A percentile compares a stretch with the other conserved stretches of the same genome.
These are phyloP conservation scores for Taphrina deformans DNA, from an alignment of 1,139 yeast genomes.

Conservation along the genomic window DNA sequence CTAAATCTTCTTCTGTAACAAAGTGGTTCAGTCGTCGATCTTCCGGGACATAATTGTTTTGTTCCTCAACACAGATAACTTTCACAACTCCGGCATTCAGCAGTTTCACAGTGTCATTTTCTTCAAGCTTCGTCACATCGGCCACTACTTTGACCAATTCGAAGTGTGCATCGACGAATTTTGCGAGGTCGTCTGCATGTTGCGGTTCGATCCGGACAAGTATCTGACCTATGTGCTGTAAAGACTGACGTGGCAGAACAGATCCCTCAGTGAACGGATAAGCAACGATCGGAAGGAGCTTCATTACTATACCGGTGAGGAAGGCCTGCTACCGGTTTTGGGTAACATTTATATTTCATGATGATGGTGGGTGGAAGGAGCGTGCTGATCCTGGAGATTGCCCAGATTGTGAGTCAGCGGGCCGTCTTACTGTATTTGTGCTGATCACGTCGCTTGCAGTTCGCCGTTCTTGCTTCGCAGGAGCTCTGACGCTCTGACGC, in stretches of 20 bases:
- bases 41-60: not conserved
- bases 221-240: slow-evolving; percentile 25
- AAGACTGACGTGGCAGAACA: slow-evolving; percentile 14
- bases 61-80: slow-evolving; percentile 9
- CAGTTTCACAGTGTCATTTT: not conserved
- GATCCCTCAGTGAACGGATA: not conserved
- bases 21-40: slow-evolving; percentile 1
- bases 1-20: not conserved
- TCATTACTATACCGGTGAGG: slow-evolving; percentile 5
- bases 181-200: not conserved
- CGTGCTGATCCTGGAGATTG: not conserved
- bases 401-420: not conserved
- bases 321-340: no score
- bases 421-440: not conserved
- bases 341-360: no score
- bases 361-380: no score
- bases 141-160: slow-evolving; percentile 19
- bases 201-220: slow-evolving; percentile 3
- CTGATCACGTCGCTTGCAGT: not conserved
- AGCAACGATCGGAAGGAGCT: slow-evolving; percentile 14
- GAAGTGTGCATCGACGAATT: slow-evolving; percentile 19
- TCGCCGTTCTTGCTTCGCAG: not conserved
- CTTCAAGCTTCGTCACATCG: slow-evolving; percentile 22
- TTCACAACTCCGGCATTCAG: slow-evolving; percentile 19
- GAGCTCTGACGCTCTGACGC: not conserved